Evolutionary conservation across 2,329 filamentous ascomycete species (phyloP).

Genomic region (Bipolaris zeicola): DNA sequence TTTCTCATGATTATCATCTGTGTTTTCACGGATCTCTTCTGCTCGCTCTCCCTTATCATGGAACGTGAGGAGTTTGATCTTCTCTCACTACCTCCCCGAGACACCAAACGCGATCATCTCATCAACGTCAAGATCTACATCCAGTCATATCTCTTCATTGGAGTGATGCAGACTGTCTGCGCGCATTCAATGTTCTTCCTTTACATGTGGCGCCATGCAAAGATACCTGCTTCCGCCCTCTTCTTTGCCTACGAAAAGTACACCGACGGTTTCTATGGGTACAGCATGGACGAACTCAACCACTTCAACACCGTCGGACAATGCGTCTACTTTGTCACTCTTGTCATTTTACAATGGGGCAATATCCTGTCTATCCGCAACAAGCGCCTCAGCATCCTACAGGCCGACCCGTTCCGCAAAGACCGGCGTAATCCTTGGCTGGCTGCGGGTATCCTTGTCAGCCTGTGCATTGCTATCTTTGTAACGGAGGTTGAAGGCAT

Average conservation of each 20-base stretch:
- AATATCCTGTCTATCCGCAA: not conserved
- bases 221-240: not conserved
- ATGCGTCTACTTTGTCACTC: not conserved
- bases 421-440: not conserved
- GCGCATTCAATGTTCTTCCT: constrained; percentile 1
- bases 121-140: constrained; percentile 1
- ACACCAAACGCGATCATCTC: not conserved
- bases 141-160: not conserved
- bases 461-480: not conserved
- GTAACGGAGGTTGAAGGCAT: not conserved
- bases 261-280: not conserved
- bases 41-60: not conserved
- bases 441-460: not conserved
- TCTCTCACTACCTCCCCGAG: not conserved
- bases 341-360: not conserved
- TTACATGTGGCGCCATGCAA: not conserved
- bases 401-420: not conserved
- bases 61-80: constrained; percentile 1
- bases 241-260: constrained; percentile 1
- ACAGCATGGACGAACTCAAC: not conserved
- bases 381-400: not conserved
- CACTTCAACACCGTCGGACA: constrained; percentile 1
- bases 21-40: not conserved
- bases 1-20: constrained; percentile 1
- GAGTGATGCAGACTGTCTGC: not conserved